Evolutionary conservation across 306 rosid genomes (phyloP), one percentile per base, ranked within the genome.

Genomic region (Inga oerstediana): DNA sequence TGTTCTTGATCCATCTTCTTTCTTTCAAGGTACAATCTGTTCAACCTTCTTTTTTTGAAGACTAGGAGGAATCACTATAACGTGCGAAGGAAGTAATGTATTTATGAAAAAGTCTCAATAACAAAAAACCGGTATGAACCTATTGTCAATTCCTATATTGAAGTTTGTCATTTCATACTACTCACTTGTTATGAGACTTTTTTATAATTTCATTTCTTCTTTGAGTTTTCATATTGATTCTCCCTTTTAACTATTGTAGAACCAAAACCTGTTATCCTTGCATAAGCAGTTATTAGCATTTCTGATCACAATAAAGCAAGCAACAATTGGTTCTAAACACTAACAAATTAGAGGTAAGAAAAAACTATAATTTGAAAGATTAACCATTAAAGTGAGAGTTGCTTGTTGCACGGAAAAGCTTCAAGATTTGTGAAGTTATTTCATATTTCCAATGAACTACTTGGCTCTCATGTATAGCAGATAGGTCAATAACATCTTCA

Each of bases 251-350:
- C 3, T 16, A 4, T 14, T 5, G 27, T 30, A 30, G 37, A 1
- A 10, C 15, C 68, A 61, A 10, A 49, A 4, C 69, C 79, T 45
- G 58, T 17, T 43, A 51, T 80, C 35, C 8, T 9, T 52, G 32
- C 68, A 59, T 43, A 82, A 74, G 69, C 84, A 86, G 82, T 83
- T 44, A 52, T 77, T 67, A 73, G 51, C 62, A 58, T 70, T 72
- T 84, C 85, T 85, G 64, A 68, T 78, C 74, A 56, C 75, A 48
- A 84, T 77, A 83, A 87, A 85, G 41, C 61, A 72, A 27, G 69
- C 3, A 14, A 52, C 59, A 52, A 3, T 48, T 52, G 59, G 59
- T 13, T 64, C 8, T 64, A 7, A 10, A 61, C 66, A 24, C 35
- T 22, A 0, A 61, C 67, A 61, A 24, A 11, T 10, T 24, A 56